phyloP scores from a whole-genome alignment of 257 asterid species.

The Scutellaria galericulata region DNA sequence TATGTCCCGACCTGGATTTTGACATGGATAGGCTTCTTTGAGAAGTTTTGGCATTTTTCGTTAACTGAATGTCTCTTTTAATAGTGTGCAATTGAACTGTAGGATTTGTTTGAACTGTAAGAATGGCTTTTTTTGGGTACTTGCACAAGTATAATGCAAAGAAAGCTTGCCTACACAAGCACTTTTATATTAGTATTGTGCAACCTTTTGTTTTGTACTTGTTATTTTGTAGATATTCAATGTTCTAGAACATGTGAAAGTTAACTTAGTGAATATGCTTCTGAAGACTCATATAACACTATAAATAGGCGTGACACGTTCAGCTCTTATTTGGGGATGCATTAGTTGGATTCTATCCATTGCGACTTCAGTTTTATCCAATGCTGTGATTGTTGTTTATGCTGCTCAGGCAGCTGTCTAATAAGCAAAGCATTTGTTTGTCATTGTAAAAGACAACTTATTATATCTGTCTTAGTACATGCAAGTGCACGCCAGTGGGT shows the following conservation, averaged over 20 bases:
- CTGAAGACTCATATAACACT: constrained; percentile 16
- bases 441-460: background rate
- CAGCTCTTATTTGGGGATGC: background rate
- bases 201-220: background rate
- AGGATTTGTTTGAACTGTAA: constrained; percentile 8
- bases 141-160: background rate
- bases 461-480: constrained; percentile 25
- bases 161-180: background rate
- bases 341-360: background rate
- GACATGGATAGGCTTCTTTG: constrained; percentile 22
- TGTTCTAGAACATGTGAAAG: constrained; percentile 5
- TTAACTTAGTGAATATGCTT: constrained; percentile 6
- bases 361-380: constrained; percentile 8
- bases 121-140: background rate
- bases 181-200: background rate
- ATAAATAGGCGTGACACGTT: constrained; percentile 5
- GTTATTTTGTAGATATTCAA: background rate
- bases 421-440: background rate
- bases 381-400: background rate
- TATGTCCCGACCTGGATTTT: constrained; percentile 3
- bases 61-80: background rate
- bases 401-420: background rate
- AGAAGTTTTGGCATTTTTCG: background rate
- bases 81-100: background rate
- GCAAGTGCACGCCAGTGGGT: constrained; percentile 23